These are phyloP conservation scores for Echria macrotheca DNA, from an alignment of 495 filamentous ascomycete genomes.

Conservation along the genomic window DNA sequence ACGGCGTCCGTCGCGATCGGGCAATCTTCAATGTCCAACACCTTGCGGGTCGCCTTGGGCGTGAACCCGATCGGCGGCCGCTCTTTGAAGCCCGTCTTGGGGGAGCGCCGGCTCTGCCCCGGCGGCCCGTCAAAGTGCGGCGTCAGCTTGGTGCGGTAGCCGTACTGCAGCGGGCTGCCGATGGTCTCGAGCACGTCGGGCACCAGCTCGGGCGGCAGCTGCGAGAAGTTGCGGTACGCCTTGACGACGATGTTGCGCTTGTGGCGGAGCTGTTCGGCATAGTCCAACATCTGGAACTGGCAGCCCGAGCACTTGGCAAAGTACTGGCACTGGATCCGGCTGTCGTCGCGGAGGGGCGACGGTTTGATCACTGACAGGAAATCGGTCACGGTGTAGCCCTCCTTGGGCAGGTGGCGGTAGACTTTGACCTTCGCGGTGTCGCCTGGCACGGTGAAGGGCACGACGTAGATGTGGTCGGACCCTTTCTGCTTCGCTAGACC, in stretches of 20 bases:
- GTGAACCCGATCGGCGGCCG: conserved; percentile 89
- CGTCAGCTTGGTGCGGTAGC: conserved; percentile 92
- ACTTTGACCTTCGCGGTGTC: conserved; percentile 76
- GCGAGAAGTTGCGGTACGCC: conserved; percentile 86
- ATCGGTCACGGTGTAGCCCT: conserved; percentile 68
- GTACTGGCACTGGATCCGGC: conserved; percentile 71
- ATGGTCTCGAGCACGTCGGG: conserved; percentile 79
- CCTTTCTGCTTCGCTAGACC: conserved; percentile 65
- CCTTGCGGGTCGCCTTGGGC: conserved; percentile 62
- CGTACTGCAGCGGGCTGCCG: conserved; percentile 81
- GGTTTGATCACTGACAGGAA: conserved; percentile 72
- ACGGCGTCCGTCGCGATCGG: conserved; percentile 88
- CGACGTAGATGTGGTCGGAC: conserved; percentile 71
- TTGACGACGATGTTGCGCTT: conserved; percentile 86
- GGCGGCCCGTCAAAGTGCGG: conserved; percentile 82
- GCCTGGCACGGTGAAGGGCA: conserved; percentile 80
- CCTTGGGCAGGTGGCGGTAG: conserved; percentile 54
- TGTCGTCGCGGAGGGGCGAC: conserved; percentile 71
- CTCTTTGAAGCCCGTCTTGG: conserved; percentile 39
- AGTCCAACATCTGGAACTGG: conserved; percentile 95
- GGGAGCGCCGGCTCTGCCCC: conserved; percentile 32
- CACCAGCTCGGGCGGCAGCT: conserved; percentile 66
- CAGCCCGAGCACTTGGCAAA: conserved; percentile 86
- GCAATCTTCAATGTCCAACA: conserved; percentile 94
- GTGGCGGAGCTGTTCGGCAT: conserved; percentile 74